Evolutionary conservation across 331 rosid genomes (phyloP).

Genomic region (Telfairia occidentalis): DNA sequence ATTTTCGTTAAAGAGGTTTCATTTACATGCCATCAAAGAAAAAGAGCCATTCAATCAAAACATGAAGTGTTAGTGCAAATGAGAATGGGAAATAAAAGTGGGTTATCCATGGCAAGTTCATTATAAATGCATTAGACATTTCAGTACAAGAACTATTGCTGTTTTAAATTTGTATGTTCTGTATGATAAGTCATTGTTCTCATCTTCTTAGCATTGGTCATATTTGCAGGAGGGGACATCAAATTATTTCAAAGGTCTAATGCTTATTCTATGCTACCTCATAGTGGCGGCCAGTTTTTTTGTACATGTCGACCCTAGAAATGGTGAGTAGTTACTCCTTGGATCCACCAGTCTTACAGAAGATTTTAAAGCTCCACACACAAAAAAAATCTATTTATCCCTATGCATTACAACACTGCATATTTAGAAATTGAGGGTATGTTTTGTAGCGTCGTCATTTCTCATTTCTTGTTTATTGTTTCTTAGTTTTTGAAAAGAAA

Average conservation of each 20-base stretch:
- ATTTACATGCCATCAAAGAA: not conserved
- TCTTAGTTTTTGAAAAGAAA: not conserved
- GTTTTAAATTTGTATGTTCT: not conserved
- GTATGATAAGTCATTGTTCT: not conserved
- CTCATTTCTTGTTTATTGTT: not conserved
- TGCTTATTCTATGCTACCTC: conserved; percentile 50
- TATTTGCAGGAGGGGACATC: conserved; percentile 41
- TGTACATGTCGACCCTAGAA: conserved; percentile 35
- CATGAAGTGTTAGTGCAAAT: not conserved
- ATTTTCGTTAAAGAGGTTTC: not conserved
- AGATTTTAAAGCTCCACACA: no score
- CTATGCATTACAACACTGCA: no score
- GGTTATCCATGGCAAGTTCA: not conserved
- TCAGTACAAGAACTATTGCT: not conserved
- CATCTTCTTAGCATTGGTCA: not conserved
- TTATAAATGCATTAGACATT: not conserved
- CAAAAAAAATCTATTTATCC: no score
- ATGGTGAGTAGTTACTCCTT: conserved; percentile 27
- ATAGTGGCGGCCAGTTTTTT: conserved; percentile 49
- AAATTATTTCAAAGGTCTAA: conserved; percentile 45
- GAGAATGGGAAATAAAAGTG: not conserved
- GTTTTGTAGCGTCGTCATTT: not conserved
- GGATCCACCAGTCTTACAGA: not conserved
- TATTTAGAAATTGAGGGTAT: not conserved
- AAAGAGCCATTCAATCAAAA: not conserved